A percentile compares a stretch with the other conserved stretches of the same genome.
Conservation (phyloP, 768 basidiomycete genomes). For the Pulveroboletus sp. region DNA sequence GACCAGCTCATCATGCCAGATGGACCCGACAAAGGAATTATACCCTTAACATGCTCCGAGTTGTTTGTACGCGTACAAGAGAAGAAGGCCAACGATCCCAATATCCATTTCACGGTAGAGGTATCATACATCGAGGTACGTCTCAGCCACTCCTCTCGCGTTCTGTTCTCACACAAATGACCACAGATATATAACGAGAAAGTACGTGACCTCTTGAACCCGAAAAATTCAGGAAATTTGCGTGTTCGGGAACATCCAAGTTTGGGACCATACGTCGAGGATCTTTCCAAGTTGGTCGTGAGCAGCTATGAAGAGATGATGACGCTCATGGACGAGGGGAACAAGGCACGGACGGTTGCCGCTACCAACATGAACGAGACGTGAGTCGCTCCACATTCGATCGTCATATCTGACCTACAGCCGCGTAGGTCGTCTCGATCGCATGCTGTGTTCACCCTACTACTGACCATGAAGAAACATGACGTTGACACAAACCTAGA, state of each 20-base stretch:
- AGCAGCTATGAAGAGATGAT: constrained; percentile 95
- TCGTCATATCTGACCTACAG: constrained; percentile 4
- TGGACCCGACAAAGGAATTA: constrained; percentile 95
- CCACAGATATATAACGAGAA: constrained; percentile 93
- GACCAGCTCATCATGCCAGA: constrained; percentile 45
- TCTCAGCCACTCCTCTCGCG: background rate
- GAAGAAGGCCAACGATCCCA: constrained; percentile 61
- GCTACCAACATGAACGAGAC: constrained; percentile 99
- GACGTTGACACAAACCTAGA: constrained; percentile 84
- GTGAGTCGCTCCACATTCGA: constrained; percentile 39
- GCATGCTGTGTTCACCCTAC: constrained; percentile 95
- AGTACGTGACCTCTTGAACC: constrained; percentile 95
- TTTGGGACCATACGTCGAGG: constrained; percentile 97
- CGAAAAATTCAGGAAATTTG: constrained; percentile 94
- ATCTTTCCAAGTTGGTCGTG: constrained; percentile 90
- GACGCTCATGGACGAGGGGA: constrained; percentile 99
- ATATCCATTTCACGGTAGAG: constrained; percentile 85
- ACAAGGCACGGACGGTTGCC: constrained; percentile 97
- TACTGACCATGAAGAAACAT: constrained; percentile 89
- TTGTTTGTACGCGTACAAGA: constrained; percentile 80
- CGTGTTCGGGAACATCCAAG: constrained; percentile 97
- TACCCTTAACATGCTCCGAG: constrained; percentile 92
- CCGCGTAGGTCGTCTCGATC: constrained; percentile 82
- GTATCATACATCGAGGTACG: constrained; percentile 95
- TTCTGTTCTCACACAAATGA: background rate